Conservation (phyloP, 2,329 filamentous ascomycete genomes). For the Dactylellina parvicollis region DNA sequence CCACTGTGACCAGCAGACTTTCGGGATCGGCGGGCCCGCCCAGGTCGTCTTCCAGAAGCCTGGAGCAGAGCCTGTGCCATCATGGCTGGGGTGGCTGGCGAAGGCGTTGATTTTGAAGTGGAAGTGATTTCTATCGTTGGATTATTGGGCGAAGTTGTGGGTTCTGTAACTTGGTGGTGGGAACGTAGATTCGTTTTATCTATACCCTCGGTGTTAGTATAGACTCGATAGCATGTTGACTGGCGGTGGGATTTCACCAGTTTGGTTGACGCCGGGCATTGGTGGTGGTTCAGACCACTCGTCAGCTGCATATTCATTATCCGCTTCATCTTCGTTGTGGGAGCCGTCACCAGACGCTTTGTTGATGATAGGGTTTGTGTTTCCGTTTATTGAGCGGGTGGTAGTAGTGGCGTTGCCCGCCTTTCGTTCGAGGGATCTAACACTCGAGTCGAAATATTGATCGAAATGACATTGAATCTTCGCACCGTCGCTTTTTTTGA, state of each 20-base stretch:
- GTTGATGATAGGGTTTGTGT: neutral
- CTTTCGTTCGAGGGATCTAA: slow-evolving; percentile 78
- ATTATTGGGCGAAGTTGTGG: slow-evolving; percentile 4
- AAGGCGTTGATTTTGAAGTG: slow-evolving; percentile 71
- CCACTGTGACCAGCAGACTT: slow-evolving; percentile 72
- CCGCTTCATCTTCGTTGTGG: neutral
- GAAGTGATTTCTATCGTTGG: slow-evolving; percentile 1
- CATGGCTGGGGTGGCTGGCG: slow-evolving; percentile 60
- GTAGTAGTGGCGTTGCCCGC: slow-evolving; percentile 56
- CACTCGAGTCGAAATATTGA: slow-evolving; percentile 91
- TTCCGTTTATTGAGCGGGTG: neutral
- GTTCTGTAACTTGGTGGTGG: neutral
- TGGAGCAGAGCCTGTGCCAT: slow-evolving; percentile 68
- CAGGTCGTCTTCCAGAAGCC: slow-evolving; percentile 66
- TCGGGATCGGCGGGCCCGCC: slow-evolving; percentile 62
- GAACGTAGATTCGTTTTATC: neutral
- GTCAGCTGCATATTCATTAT: slow-evolving; percentile 13
- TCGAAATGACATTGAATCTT: slow-evolving; percentile 86
- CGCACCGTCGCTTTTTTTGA: slow-evolving; percentile 81
- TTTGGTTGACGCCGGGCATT: slow-evolving; percentile 35
- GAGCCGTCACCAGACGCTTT: neutral
- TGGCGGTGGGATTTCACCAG: neutral
- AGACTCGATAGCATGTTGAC: neutral
- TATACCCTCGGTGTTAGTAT: neutral
- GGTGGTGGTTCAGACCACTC: slow-evolving; percentile 43